Base-by-base conservation (phyloP, 176 grass and related monocot species). In the Poa annua region DNA sequence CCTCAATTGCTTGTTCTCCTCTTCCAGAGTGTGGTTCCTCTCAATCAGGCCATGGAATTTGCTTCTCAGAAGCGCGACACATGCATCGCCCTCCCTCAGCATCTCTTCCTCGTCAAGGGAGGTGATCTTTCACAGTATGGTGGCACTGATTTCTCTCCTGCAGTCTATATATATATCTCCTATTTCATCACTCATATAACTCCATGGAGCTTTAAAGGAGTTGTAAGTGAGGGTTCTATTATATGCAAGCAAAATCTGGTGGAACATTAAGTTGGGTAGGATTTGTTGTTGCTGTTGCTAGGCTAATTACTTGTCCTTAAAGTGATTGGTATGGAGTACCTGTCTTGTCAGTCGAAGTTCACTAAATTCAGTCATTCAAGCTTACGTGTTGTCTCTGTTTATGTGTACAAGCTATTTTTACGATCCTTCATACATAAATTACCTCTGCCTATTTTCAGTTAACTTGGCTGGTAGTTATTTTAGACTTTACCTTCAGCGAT, bases 1-100 rank as follows among this genome's bases (percentile, higher is more conserved):
- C 65, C 79, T 96, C 88, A 99, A 72, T 81, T 92, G 93, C 74
- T 93, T 86, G 79, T 99, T 99, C 83, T 99, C 89, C 80, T 86
- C 83, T 89, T 99, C 93, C 38, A 99, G 67, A 62, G 77, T 78
- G 22, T 42, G 85, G 47, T 96, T 93, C 80, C 97, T 92, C 78
- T 92, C 87, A 9, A 99, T 21, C 38, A 94, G 71, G 48, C 66
- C 88, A 83, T 92, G 85, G 53, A 99, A 91, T 73, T 91, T 94
- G 85, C 86, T 90, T 85, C 93, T 85, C 16, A 95, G 83, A 53
- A 91, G 86, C 0, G 83, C 61, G 50, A 90, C 88, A 25, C 81
- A 77, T 63, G 83, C 74, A 82, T 92, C 88, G 0, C 94, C 97
- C 77, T 94, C 92, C 50, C 60, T 89, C 88, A 88, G 88, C 85